Conservation (phyloP, 768 basidiomycete species). For the Kondoa subrosea region DNA sequence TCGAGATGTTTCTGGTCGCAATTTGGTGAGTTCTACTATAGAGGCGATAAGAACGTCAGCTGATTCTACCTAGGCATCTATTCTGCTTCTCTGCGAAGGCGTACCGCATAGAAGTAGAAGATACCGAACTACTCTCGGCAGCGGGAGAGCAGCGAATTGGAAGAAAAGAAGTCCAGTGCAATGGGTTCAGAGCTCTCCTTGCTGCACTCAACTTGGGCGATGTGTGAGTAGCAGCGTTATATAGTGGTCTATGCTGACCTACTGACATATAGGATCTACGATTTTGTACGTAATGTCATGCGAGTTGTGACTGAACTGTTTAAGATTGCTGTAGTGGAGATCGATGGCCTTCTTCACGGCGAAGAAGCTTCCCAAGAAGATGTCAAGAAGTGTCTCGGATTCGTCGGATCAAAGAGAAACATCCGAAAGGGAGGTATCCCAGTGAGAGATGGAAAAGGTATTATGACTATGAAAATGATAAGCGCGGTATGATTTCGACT, state of each 20-base stretch:
- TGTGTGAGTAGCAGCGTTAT: neutral
- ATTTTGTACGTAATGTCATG: neutral
- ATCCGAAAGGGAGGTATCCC: neutral
- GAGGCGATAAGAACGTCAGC: neutral
- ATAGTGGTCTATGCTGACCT: neutral
- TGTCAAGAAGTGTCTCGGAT: neutral
- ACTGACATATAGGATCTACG: neutral
- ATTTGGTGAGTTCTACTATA: neutral
- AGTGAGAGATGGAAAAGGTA: neutral
- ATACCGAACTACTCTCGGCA: too few relatives aligned
- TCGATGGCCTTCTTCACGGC: neutral
- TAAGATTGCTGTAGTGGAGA: neutral
- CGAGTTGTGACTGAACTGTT: neutral
- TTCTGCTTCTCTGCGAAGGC: neutral
- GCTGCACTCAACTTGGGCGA: neutral
- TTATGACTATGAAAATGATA: too few relatives aligned
- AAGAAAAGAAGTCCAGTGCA: neutral
- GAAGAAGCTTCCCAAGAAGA: neutral
- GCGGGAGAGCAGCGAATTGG: neutral
- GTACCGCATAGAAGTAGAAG: neutral
- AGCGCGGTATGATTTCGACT: too few relatives aligned
- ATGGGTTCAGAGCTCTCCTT: neutral
- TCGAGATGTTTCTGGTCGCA: neutral
- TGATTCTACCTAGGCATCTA: neutral
- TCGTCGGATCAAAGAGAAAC: neutral